A percentile compares a stretch with the other conserved stretches of the same genome.
Conservation (phyloP, 176 grass and related monocot species). For the Cenchrus americanus region DNA sequence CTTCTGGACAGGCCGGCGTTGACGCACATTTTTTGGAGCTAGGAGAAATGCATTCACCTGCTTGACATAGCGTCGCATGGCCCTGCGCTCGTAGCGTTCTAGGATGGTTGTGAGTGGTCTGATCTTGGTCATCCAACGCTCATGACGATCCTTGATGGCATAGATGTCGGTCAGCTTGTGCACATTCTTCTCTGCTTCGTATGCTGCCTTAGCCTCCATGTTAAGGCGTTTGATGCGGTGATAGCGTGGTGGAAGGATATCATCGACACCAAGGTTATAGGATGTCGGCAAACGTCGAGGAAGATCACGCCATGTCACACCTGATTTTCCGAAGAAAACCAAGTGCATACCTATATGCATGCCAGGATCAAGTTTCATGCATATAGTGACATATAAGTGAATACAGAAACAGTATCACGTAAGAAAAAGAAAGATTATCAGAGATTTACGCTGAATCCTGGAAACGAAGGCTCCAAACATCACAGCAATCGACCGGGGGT, state of each 20-base stretch:
- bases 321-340: no score
- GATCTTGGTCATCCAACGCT: constrained; percentile 20
- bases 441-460: no score
- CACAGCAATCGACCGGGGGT: no score
- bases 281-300: not conserved
- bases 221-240: constrained; percentile 15
- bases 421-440: no score
- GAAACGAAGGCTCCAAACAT: no score
- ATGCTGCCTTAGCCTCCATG: not conserved
- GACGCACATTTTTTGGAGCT: not conserved
- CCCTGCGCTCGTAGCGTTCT: constrained; percentile 10
- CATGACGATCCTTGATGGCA: not conserved
- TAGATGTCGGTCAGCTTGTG: not conserved
- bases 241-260: constrained; percentile 25
- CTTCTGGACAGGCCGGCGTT: not conserved
- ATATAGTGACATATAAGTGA: no score
- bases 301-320: constrained; percentile 37
- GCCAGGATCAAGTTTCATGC: no score
- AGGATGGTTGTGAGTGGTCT: not conserved
- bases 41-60: constrained; percentile 19
- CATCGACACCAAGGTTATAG: constrained; percentile 33
- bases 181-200: constrained; percentile 7
- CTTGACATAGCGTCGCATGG: constrained; percentile 32
- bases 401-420: no score
- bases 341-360: no score